Conservation (phyloP, 768 basidiomycete species). For the Pulveroboletus sp. region DNA sequence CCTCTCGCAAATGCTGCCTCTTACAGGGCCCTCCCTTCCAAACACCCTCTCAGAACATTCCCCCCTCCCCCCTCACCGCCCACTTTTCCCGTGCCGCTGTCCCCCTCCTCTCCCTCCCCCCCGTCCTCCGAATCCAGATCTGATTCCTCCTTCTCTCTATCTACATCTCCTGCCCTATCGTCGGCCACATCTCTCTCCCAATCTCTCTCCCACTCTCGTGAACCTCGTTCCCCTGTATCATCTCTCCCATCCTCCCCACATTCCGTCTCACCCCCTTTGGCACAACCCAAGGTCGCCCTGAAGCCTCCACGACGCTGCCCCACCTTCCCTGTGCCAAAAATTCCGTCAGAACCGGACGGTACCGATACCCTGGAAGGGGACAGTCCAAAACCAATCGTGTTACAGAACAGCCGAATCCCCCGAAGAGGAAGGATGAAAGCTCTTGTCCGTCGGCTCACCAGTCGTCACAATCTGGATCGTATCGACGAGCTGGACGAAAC, state of each 20-base stretch:
- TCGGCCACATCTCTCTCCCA: too few species aligned
- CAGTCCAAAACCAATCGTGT: not conserved
- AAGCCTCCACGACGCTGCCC: not conserved
- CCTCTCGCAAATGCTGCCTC: conserved; percentile 15
- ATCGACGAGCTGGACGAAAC: conserved; percentile 79
- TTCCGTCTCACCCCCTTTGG: not conserved
- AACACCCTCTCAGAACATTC: not conserved
- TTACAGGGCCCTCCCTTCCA: conserved; percentile 22
- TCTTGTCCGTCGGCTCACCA: conserved; percentile 25
- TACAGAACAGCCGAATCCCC: conserved; percentile 2
- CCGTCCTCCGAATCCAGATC: not conserved
- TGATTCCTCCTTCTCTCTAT: not conserved
- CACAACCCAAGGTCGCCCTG: not conserved
- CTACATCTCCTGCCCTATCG: not conserved
- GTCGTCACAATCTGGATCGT: conserved; percentile 45
- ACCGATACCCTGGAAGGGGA: not conserved
- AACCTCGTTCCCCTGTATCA: conserved; percentile 1
- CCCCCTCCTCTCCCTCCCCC: conserved; percentile 1
- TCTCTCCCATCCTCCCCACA: not conserved
- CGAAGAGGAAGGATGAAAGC: conserved; percentile 24
- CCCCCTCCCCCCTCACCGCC: not conserved
- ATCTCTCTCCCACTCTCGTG: not conserved
- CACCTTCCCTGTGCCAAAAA: not conserved
- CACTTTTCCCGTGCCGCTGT: too few species aligned
- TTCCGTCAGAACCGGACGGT: not conserved